phyloP scores from a whole-genome alignment of 352 stramenopile species.

The Bremia lactucae region DNA sequence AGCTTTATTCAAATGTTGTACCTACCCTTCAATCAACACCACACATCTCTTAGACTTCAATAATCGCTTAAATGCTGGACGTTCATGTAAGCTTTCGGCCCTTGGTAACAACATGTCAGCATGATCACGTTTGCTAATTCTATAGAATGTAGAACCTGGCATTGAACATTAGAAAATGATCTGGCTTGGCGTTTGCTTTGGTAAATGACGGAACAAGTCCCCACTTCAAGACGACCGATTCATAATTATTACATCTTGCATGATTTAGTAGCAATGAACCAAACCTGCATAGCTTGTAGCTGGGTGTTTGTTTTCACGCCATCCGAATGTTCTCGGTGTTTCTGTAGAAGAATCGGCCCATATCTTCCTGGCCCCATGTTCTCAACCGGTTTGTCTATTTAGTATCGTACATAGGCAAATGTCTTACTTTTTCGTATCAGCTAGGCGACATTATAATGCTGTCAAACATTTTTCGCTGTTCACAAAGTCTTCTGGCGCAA shows the following conservation, averaged over 20 bases:
- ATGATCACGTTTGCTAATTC: too few relatives aligned
- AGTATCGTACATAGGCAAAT: slow-evolving; percentile 2
- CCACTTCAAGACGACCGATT: slow-evolving; percentile 32
- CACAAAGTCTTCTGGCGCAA: slow-evolving; percentile 36
- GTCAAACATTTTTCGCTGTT: slow-evolving; percentile 65
- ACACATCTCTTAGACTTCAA: slow-evolving; percentile 69
- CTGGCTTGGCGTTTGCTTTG: slow-evolving; percentile 57
- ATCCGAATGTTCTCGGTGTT: slow-evolving; percentile 1
- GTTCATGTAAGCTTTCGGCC: slow-evolving; percentile 57
- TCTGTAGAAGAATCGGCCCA: slow-evolving; percentile 37
- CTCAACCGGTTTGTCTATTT: slow-evolving; percentile 53
- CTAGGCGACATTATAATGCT: background rate
- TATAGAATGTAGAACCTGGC: slow-evolving; percentile 57
- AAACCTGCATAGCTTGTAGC: slow-evolving; percentile 59
- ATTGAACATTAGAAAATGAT: slow-evolving; percentile 85
- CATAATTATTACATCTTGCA: slow-evolving; percentile 1
- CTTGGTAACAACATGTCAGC: slow-evolving; percentile 16
- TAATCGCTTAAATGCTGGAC: slow-evolving; percentile 62
- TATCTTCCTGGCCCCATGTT: slow-evolving; percentile 72
- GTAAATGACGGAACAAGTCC: slow-evolving; percentile 74
- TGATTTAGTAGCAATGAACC: too few relatives aligned
- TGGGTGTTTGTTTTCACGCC: slow-evolving; percentile 11
- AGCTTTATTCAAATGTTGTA: background rate
- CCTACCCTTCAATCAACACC: slow-evolving; percentile 69
- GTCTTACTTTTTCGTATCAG: background rate